These are phyloP conservation scores for Tilletia walkeri DNA, from an alignment of 1,284 basidiomycete genomes.

Conservation along the genomic window DNA sequence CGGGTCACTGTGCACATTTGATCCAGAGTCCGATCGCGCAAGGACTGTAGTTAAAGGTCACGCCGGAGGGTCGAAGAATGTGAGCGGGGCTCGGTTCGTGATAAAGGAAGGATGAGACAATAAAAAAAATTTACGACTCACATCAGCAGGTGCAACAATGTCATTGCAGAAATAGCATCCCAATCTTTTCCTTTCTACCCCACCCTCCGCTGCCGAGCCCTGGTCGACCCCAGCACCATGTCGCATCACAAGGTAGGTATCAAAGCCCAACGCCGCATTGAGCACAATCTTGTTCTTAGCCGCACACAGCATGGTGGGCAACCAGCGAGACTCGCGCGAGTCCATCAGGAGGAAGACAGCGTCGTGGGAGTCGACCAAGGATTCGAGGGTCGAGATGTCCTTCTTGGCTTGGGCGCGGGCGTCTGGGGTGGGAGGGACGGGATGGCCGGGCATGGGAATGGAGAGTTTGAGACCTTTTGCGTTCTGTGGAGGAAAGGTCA, in stretches of 20 bases:
- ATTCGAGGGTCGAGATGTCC: conserved; percentile 72
- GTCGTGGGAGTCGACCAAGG: conserved; percentile 78
- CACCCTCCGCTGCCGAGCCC: conserved; percentile 26
- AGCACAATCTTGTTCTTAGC: conserved; percentile 79
- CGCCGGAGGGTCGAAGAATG: not conserved
- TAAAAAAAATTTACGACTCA: conserved; percentile 57
- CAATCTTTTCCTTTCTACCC: conserved; percentile 26
- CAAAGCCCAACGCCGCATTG: conserved; percentile 93
- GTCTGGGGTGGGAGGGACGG: conserved; percentile 64
- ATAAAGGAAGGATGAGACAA: not conserved
- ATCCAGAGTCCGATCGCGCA: conserved; percentile 90
- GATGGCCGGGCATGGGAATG: conserved; percentile 98
- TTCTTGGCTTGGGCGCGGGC: conserved; percentile 62
- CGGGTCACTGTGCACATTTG: conserved; percentile 99
- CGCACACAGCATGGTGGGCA: conserved; percentile 83
- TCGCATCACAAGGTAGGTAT: conserved; percentile 94
- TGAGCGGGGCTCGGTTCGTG: not conserved
- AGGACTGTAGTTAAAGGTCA: conserved; percentile 60
- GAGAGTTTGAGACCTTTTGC: conserved; percentile 71
- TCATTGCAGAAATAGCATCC: conserved; percentile 99
- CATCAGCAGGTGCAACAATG: conserved; percentile 91
- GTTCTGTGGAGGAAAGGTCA: conserved; percentile 61
- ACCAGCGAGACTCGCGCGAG: conserved; percentile 90
- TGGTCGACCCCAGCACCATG: conserved; percentile 69
- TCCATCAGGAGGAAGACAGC: conserved; percentile 95